Conservation (phyloP, 2,329 filamentous ascomycete genomes). For the Aspergillus sp. region DNA sequence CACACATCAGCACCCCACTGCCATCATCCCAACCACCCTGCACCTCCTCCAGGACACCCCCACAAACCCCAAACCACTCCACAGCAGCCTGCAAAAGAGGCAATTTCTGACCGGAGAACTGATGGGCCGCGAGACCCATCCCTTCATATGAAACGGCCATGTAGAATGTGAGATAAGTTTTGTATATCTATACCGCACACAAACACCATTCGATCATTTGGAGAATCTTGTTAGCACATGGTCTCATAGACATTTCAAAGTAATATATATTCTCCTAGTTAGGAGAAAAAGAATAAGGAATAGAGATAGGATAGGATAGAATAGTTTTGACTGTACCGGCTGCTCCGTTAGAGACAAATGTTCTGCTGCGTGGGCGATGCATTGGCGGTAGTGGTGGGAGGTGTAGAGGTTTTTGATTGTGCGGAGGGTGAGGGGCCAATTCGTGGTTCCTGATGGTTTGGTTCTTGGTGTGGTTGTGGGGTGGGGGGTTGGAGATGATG, state of each 20-base stretch:
- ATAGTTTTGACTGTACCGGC: slow-evolving; percentile 24
- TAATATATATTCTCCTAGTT: too few relatives aligned
- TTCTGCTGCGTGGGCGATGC: slow-evolving; percentile 34
- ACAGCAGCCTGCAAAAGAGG: slow-evolving; percentile 44
- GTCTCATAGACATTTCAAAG: too few relatives aligned
- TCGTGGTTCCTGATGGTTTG: slow-evolving; percentile 16
- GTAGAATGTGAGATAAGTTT: slow-evolving; percentile 51
- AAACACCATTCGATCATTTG: too few relatives aligned
- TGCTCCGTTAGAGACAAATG: slow-evolving; percentile 30
- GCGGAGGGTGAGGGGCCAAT: slow-evolving; percentile 39
- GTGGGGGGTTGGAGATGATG: slow-evolving; percentile 10
- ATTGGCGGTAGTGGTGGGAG: slow-evolving; percentile 45
- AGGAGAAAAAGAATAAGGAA: not conserved
- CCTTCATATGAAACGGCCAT: slow-evolving; percentile 49
- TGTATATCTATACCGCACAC: slow-evolving; percentile 23
- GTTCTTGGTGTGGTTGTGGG: not conserved
- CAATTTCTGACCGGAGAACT: slow-evolving; percentile 50
- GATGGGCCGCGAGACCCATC: slow-evolving; percentile 49
- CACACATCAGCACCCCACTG: not conserved
- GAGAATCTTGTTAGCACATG: too few relatives aligned
- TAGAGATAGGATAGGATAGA: not conserved
- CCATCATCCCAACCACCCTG: not conserved
- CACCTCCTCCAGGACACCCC: slow-evolving; percentile 25
- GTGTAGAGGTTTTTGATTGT: slow-evolving; percentile 41
- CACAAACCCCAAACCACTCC: slow-evolving; percentile 36